Evolutionary conservation across 2,329 filamentous ascomycete genomes (phyloP).

Genomic region (Colletotrichum sp.): DNA sequence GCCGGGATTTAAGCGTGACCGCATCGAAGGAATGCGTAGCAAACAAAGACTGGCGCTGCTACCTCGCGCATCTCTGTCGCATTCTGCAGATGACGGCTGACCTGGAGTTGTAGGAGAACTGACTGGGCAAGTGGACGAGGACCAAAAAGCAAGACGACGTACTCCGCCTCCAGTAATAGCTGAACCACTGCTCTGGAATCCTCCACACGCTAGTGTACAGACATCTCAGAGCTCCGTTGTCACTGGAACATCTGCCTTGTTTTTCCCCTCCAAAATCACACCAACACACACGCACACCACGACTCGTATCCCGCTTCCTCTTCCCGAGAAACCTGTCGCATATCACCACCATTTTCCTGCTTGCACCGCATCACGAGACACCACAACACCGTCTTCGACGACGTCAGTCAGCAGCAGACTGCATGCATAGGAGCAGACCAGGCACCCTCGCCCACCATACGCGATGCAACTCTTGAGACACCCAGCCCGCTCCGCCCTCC

Average conservation of each 20-base stretch:
- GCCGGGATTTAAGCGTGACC: not conserved
- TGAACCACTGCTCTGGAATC: not conserved
- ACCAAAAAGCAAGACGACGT: not conserved
- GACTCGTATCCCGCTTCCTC: not conserved
- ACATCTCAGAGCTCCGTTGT: not conserved
- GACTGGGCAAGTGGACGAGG: not conserved
- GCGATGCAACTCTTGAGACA: conserved; percentile 9
- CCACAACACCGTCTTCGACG: not conserved
- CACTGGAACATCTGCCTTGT: not conserved
- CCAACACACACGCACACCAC: not conserved
- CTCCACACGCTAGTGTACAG: not conserved
- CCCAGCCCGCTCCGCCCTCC: conserved; percentile 9
- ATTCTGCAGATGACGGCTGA: not conserved
- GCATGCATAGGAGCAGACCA: not conserved
- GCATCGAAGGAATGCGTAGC: not conserved
- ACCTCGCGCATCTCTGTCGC: not conserved
- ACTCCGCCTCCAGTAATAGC: not conserved
- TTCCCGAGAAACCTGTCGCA: not conserved
- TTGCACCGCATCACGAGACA: not conserved
- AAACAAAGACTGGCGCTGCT: not conserved
- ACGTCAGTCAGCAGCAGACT: conserved; percentile 6
- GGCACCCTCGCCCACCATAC: not conserved
- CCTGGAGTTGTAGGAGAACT: not conserved
- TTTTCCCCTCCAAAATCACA: not conserved
- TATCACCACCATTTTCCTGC: not conserved